Evolutionary conservation across 2,329 filamentous ascomycete genomes (phyloP).

Genomic region (Chrysosphaeria jannelii): DNA sequence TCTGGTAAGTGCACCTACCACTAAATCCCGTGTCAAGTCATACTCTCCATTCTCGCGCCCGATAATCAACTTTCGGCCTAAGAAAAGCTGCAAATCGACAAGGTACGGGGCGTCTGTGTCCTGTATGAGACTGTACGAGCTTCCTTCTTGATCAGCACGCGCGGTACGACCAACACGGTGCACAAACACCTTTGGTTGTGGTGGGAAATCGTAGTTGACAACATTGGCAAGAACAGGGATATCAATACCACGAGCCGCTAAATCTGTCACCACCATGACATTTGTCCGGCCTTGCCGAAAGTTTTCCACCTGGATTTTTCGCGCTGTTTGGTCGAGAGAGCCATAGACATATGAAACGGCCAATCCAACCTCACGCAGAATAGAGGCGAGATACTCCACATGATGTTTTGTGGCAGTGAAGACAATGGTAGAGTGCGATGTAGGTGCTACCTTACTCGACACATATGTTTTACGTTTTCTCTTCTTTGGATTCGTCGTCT

Average conservation of each 20-base stretch:
- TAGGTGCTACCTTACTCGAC: slow-evolving; percentile 37
- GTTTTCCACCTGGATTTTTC: slow-evolving; percentile 71
- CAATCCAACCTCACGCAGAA: slow-evolving; percentile 62
- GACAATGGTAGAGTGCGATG: slow-evolving; percentile 74
- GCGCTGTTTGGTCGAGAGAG: slow-evolving; percentile 74
- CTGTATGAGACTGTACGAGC: slow-evolving; percentile 79
- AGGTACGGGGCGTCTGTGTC: slow-evolving; percentile 77
- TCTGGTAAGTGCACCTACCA: slow-evolving; percentile 47
- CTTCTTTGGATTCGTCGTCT: slow-evolving; percentile 37
- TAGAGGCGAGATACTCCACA: slow-evolving; percentile 63
- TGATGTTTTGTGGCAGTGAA: slow-evolving; percentile 93
- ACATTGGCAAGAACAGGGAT: slow-evolving; percentile 89
- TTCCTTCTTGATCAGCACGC: slow-evolving; percentile 70
- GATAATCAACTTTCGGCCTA: slow-evolving; percentile 55
- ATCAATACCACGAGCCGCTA: slow-evolving; percentile 90
- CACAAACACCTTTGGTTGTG: slow-evolving; percentile 87
- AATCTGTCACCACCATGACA: slow-evolving; percentile 84
- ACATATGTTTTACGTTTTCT: slow-evolving; percentile 29
- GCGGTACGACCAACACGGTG: slow-evolving; percentile 91
- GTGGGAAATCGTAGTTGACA: slow-evolving; percentile 95
- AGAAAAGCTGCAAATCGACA: slow-evolving; percentile 76
- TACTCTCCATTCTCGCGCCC: slow-evolving; percentile 39
- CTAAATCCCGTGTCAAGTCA: slow-evolving; percentile 49
- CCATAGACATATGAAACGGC: slow-evolving; percentile 86
- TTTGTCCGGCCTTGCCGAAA: slow-evolving; percentile 66